phyloP scores from a whole-genome alignment of 768 basidiomycete species.

The Lentinula aciculospora region DNA sequence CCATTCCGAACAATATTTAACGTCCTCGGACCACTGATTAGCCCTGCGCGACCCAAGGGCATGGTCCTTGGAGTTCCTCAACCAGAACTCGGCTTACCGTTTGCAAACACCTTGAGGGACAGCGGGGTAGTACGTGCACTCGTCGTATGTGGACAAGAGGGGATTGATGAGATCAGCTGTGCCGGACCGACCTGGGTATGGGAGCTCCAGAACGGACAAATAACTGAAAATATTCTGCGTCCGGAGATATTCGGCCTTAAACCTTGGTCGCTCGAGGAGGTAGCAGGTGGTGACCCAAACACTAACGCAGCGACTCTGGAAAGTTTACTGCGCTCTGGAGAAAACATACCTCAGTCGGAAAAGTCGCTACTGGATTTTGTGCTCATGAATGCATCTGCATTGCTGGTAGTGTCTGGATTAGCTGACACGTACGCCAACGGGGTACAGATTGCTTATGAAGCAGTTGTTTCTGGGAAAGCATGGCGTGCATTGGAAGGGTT shows the following conservation, averaged over 20 bases:
- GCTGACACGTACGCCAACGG: slow-evolving; percentile 70
- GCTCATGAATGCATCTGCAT: slow-evolving; percentile 82
- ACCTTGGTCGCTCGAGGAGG: slow-evolving; percentile 61
- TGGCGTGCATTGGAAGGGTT: slow-evolving; percentile 53
- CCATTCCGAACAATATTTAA: slow-evolving; percentile 98
- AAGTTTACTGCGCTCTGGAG: slow-evolving; percentile 53
- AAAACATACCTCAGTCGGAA: slow-evolving; percentile 48
- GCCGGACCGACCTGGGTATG: slow-evolving; percentile 85
- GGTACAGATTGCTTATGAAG: slow-evolving; percentile 57
- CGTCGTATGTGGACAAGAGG: slow-evolving; percentile 91
- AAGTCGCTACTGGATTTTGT: slow-evolving; percentile 80
- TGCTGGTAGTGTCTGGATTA: slow-evolving; percentile 80
- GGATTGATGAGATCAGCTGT: slow-evolving; percentile 92
- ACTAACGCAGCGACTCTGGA: slow-evolving; percentile 80
- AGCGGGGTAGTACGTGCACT: slow-evolving; percentile 78
- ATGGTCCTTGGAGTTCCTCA: slow-evolving; percentile 93
- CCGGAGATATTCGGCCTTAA: slow-evolving; percentile 77
- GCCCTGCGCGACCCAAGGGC: slow-evolving; percentile 78
- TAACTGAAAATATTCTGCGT: slow-evolving; percentile 57
- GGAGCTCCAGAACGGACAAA: slow-evolving; percentile 68
- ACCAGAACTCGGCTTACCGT: slow-evolving; percentile 72
- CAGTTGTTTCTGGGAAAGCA: slow-evolving; percentile 53
- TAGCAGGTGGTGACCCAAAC: slow-evolving; percentile 65
- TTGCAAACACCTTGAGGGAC: slow-evolving; percentile 68
- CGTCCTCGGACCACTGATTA: slow-evolving; percentile 88